These are phyloP conservation scores for Populus deltoides DNA, from an alignment of 345 rosid species.

Conservation along the genomic window DNA sequence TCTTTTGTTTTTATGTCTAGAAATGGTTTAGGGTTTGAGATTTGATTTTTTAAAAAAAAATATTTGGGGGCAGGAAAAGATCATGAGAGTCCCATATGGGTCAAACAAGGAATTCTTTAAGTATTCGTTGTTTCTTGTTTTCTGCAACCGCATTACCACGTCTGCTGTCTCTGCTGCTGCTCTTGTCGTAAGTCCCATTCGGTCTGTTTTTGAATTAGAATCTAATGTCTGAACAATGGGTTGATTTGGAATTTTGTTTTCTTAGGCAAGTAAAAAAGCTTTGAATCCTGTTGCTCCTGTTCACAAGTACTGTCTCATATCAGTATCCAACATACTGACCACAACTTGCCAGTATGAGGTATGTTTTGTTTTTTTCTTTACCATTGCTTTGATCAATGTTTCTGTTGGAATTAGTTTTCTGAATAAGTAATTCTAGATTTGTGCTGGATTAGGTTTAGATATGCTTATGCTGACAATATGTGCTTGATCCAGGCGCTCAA, in stretches of 20 bases:
- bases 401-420: neutral
- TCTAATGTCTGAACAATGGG: neutral
- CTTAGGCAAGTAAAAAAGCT: constrained; percentile 72
- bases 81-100: constrained; percentile 94
- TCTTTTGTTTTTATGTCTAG: neutral
- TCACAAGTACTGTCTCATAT: constrained; percentile 74
- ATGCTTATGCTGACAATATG: constrained; percentile 10
- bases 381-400: neutral
- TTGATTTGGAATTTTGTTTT: constrained; percentile 5
- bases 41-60: neutral
- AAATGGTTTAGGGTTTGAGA: neutral
- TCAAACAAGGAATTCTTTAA: constrained; percentile 68
- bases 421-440: neutral
- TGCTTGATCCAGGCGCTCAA: constrained; percentile 70
- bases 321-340: constrained; percentile 74
- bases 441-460: neutral
- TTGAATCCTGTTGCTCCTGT: constrained; percentile 91
- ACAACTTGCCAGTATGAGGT: constrained; percentile 99
- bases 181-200: constrained; percentile 48
- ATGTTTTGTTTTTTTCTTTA: neutral
- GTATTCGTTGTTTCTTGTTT: constrained; percentile 84
- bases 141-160: constrained; percentile 85
- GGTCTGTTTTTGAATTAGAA: neutral
- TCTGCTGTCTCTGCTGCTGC: constrained; percentile 81
- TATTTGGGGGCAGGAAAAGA: constrained; percentile 63